These are phyloP conservation scores for Waltergamsia citrina DNA, from an alignment of 2,329 filamentous ascomycete genomes.

Conservation along the genomic window DNA sequence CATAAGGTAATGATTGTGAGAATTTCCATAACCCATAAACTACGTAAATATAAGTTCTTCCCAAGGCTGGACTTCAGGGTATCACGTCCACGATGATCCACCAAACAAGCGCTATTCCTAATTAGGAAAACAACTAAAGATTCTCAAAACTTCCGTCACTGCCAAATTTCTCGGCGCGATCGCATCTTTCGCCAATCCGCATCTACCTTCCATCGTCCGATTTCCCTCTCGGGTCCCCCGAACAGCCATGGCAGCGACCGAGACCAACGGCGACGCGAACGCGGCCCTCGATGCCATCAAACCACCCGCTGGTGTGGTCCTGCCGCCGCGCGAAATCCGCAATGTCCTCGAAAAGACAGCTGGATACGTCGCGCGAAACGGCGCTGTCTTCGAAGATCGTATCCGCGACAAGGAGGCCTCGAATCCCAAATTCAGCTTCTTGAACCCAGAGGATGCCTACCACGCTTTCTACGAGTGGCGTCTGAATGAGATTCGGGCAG, in stretches of 20 bases:
- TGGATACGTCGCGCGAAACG: conserved; percentile 71
- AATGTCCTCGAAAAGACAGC: conserved; percentile 86
- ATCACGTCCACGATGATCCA: too few relatives aligned
- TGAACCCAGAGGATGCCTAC: conserved; percentile 74
- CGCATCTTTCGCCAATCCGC: too few relatives aligned
- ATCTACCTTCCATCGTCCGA: conserved; percentile 1
- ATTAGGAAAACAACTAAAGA: too few relatives aligned
- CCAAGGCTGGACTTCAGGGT: too few relatives aligned
- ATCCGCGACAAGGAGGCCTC: conserved; percentile 76
- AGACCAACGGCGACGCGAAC: conserved; percentile 19
- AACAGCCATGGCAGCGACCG: conserved; percentile 21
- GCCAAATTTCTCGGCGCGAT: too few relatives aligned
- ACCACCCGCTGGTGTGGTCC: conserved; percentile 72
- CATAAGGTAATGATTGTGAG: too few relatives aligned
- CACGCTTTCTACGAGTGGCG: conserved; percentile 87
- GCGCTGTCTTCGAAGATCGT: conserved; percentile 65
- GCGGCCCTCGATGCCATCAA: conserved; percentile 58
- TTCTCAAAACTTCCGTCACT: too few relatives aligned
- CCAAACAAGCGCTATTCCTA: too few relatives aligned
- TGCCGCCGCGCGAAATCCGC: conserved; percentile 85
- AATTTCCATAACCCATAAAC: too few relatives aligned
- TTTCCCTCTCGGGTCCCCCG: not conserved
- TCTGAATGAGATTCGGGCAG: conserved; percentile 73
- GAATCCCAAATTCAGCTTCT: conserved; percentile 88
- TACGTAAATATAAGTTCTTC: too few relatives aligned